Base-by-base conservation (phyloP, 2,329 filamentous ascomycete species). In the Epichloe sibirici region DNA sequence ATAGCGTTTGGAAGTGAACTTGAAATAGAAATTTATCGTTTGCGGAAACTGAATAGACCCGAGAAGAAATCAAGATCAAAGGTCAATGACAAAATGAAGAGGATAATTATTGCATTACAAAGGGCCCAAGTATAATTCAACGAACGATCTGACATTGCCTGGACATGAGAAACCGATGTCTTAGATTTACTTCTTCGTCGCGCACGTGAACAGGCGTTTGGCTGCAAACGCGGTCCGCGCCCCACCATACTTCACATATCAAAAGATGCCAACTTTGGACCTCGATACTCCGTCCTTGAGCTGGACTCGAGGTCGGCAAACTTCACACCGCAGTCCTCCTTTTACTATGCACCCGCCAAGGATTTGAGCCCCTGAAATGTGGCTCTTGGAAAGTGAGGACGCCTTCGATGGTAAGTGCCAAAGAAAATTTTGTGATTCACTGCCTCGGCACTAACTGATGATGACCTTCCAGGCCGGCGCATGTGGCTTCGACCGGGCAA, bases 401-500 rank as follows among this genome's bases (percentile, higher is more conserved):
- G 70, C 75, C 50, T 77, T 82, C 53, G 67, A 71, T 52, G 71
- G 74, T 68, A 62, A 57, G 61, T 50, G 21, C 15, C 28, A 11
- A 25, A 35, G 25, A 40, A 21, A 4, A 13, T 28, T 23, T 12
- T 12, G 13, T 34, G 31, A 44, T 47, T n/a, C 17, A 45, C 11
- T 25, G 17, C 6, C 25, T 35, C 51, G 39, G 34, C 31, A 11
- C 31, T 31, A 31, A 7, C 31, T 31, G 51, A 53, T 57, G 46
- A 58, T 52, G 28, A 48, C 47, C 37, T 17, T 23, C 38, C 45
- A 72, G 70, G 68, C 48, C 66, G 67, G 31, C 82, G 81, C 61
- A 74, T 90, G 59, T 95, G 90, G 90, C 76, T 95, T 56, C 82
- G 85, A 53, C 90, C 90, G 2, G 90, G 90, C 49, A 88, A 89